Evolutionary conservation across 2,329 filamentous ascomycete species (phyloP).

Genomic region (Sporothrix dimorphospora): DNA sequence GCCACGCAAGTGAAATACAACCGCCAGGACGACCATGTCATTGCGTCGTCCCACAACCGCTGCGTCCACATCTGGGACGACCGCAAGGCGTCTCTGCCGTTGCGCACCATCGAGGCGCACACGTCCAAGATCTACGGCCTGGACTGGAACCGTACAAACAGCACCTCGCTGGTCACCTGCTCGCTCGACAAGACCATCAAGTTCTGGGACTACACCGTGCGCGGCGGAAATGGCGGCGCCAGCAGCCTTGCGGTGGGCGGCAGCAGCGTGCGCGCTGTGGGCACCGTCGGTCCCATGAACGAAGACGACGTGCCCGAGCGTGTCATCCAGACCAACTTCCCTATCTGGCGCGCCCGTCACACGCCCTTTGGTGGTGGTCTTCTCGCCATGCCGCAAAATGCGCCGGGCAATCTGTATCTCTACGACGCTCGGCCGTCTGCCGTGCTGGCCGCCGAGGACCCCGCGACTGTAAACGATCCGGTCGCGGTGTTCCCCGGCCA

Average conservation of each 20-base stretch:
- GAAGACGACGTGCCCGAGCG: conserved; percentile 69
- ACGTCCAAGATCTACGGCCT: conserved; percentile 93
- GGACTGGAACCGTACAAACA: conserved; percentile 84
- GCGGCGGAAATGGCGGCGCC: not conserved
- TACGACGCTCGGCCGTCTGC: conserved; percentile 64
- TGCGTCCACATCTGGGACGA: conserved; percentile 91
- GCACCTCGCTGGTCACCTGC: conserved; percentile 78
- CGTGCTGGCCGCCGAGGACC: conserved; percentile 46
- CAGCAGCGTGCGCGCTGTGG: not conserved
- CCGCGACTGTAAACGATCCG: conserved; percentile 50
- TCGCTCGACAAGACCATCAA: conserved; percentile 92
- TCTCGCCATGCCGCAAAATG: conserved; percentile 88
- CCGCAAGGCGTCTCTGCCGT: conserved; percentile 73
- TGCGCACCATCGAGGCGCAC: conserved; percentile 85
- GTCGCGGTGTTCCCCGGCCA: conserved; percentile 64
- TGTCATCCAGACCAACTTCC: conserved; percentile 79
- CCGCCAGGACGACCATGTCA: conserved; percentile 79
- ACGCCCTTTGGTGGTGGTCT: conserved; percentile 87
- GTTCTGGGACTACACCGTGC: conserved; percentile 75
- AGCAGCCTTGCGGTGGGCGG: not conserved
- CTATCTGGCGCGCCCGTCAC: conserved; percentile 87
- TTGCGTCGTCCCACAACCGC: conserved; percentile 89
- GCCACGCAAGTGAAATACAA: conserved; percentile 97
- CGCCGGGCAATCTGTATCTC: conserved; percentile 80
- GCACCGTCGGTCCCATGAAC: conserved; percentile 38